Percentiles rank a stretch among this genome's conserved stretches.
Evolutionary conservation across 805 yeast genomes (phyloP).

Genomic region (Blastobotrys peoriensis): DNA sequence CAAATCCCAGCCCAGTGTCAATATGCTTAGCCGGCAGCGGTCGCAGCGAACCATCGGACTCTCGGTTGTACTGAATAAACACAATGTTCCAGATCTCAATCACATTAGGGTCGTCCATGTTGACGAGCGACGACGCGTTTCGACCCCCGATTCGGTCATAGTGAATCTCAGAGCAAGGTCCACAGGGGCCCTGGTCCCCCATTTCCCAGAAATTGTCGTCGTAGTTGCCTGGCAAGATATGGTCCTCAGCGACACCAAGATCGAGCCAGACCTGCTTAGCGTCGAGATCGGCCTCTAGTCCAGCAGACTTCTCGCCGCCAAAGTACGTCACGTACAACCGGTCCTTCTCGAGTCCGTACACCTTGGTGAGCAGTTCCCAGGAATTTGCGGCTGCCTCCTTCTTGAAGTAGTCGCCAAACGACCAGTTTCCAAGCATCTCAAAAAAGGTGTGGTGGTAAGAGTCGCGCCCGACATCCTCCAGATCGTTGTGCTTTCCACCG

Average conservation of each 20-base stretch:
- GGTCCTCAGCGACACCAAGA: constrained; percentile 87
- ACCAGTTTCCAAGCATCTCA: constrained; percentile 99
- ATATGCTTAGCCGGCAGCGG: constrained; percentile 90
- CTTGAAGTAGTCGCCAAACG: constrained; percentile 98
- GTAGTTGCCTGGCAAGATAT: constrained; percentile 85
- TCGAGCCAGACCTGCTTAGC: constrained; percentile 82
- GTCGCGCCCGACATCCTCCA: constrained; percentile 97
- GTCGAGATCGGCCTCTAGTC: constrained; percentile 88
- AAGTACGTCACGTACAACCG: constrained; percentile 93
- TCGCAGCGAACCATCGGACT: constrained; percentile 71
- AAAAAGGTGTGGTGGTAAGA: constrained; percentile 98
- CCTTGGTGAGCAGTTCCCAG: constrained; percentile 86
- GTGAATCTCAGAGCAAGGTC: constrained; percentile 97
- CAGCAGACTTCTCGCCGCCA: constrained; percentile 81
- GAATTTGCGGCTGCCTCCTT: constrained; percentile 83
- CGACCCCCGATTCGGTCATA: constrained; percentile 98
- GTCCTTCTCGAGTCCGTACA: constrained; percentile 70
- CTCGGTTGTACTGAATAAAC: constrained; percentile 95
- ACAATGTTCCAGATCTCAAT: constrained; percentile 97
- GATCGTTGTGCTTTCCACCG: constrained; percentile 95
- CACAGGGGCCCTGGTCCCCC: constrained; percentile 99
- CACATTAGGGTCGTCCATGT: constrained; percentile 96
- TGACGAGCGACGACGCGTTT: constrained; percentile 85
- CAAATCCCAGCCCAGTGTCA: constrained; percentile 99
- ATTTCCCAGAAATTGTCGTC: constrained; percentile 98